These are phyloP conservation scores for Annona squamosa DNA, from an alignment of 164 flowering plant species.

Conservation along the genomic window DNA sequence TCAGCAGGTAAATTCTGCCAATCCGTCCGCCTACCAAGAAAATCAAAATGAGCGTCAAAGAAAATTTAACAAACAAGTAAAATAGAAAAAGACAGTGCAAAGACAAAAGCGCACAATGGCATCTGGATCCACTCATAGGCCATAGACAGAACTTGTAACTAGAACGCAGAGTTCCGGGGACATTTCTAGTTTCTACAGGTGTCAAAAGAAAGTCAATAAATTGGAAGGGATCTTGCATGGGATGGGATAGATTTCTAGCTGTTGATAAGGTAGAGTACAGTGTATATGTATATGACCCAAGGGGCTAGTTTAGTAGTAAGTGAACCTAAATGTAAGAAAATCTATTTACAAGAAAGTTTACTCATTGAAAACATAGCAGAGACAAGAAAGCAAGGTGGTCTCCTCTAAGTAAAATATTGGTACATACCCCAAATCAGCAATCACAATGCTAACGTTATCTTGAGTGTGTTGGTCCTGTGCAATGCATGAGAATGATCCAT, in stretches of 20 bases:
- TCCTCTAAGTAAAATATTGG: background rate
- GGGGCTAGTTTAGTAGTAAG: background rate
- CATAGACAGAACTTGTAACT: too few relatives aligned
- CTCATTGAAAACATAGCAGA: background rate
- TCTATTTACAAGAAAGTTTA: background rate
- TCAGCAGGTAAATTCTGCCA: constrained; percentile 64
- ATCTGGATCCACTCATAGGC: background rate
- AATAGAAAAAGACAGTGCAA: background rate
- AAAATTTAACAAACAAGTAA: background rate
- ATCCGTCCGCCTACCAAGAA: constrained; percentile 55
- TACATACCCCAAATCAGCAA: constrained; percentile 90
- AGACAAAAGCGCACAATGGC: background rate
- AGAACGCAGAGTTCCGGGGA: background rate
- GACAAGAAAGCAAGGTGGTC: background rate
- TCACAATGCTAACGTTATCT: constrained; percentile 82
- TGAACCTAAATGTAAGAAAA: background rate
- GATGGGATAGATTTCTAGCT: background rate
- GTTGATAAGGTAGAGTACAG: background rate
- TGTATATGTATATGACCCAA: background rate
- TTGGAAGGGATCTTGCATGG: too few relatives aligned
- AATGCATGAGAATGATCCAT: constrained; percentile 9
- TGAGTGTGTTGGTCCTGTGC: constrained; percentile 71
- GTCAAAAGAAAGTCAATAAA: too few relatives aligned
- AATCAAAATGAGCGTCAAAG: background rate
- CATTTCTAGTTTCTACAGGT: too few relatives aligned